These are phyloP conservation scores for Spatholobus suberectus DNA, from an alignment of 306 rosid genomes.

Conservation along the genomic window DNA sequence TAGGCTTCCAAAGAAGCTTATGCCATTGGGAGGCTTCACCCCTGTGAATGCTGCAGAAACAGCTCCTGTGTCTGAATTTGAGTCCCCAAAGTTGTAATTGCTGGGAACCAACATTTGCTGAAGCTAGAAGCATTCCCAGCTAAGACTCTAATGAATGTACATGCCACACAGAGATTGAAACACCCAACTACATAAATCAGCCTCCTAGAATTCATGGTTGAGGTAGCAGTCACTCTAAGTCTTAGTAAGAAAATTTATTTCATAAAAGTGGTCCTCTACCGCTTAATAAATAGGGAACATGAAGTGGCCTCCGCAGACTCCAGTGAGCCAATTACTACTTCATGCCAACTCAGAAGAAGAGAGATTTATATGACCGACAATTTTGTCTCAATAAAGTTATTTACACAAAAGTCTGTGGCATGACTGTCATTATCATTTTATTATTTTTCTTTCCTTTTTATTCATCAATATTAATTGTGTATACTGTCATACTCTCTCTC, in stretches of 20 bases:
- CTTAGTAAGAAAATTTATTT: background rate
- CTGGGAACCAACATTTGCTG: slow-evolving; percentile 64
- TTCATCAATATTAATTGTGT: background rate
- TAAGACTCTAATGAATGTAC: slow-evolving; percentile 16
- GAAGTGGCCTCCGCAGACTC: background rate
- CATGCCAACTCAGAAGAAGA: background rate
- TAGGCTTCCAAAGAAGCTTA: slow-evolving; percentile 73
- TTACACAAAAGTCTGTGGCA: background rate
- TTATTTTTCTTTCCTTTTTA: background rate
- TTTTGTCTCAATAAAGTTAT: background rate
- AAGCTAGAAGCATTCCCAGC: slow-evolving; percentile 19
- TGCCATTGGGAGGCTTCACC: slow-evolving; percentile 73
- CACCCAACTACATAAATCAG: slow-evolving; percentile 16
- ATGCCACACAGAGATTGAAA: slow-evolving; percentile 29
- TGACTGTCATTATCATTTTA: background rate
- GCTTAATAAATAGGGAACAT: slow-evolving; percentile 10
- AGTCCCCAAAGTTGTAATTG: slow-evolving; percentile 93
- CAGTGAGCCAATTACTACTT: background rate
- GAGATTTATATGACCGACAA: background rate
- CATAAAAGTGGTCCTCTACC: background rate
- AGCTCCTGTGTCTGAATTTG: slow-evolving; percentile 94
- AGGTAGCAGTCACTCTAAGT: background rate
- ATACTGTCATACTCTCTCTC: background rate
- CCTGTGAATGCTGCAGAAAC: slow-evolving; percentile 59
- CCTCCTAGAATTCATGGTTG: slow-evolving; percentile 38